Percentiles rank a stretch among this genome's conserved stretches.
Conservation (phyloP, 2,329 filamentous ascomycete species). For the Epichloe gansuensis region DNA sequence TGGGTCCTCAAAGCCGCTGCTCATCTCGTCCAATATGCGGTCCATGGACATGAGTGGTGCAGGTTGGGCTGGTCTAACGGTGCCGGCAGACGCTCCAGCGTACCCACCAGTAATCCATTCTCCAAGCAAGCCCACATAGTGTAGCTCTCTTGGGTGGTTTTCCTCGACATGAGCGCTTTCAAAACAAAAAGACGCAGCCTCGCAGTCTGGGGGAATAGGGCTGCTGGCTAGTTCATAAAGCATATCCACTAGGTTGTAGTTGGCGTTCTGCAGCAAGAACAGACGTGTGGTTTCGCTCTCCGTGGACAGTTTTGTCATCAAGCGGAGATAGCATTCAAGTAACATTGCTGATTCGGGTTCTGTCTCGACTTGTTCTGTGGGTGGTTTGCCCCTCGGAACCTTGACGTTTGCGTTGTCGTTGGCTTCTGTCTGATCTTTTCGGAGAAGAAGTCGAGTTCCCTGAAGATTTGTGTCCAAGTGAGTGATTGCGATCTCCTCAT, state of each 20-base stretch:
- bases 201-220: conserved; percentile 65
- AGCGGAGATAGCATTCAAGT: conserved; percentile 83
- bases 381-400: conserved; percentile 48
- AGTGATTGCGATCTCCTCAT: conserved; percentile 73
- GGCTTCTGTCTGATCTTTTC: conserved; percentile 66
- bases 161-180: conserved; percentile 62
- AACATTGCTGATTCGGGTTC: conserved; percentile 94
- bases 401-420: conserved; percentile 24
- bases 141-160: conserved; percentile 53
- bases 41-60: conserved; percentile 38
- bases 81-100: conserved; percentile 22
- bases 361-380: conserved; percentile 57
- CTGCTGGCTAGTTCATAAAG: conserved; percentile 71
- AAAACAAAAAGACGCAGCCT: conserved; percentile 76
- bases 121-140: conserved; percentile 74
- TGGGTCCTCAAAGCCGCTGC: conserved; percentile 71
- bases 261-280: conserved; percentile 57
- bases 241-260: conserved; percentile 57
- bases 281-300: conserved; percentile 61
- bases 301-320: conserved; percentile 70
- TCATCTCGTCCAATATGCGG: conserved; percentile 60
- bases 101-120: conserved; percentile 61
- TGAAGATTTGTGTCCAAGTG: conserved; percentile 88
- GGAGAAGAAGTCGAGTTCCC: conserved; percentile 76
- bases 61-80: conserved; percentile 20